phyloP scores from a whole-genome alignment of 345 rosid genomes.

The Erysimum cheiranthoides region DNA sequence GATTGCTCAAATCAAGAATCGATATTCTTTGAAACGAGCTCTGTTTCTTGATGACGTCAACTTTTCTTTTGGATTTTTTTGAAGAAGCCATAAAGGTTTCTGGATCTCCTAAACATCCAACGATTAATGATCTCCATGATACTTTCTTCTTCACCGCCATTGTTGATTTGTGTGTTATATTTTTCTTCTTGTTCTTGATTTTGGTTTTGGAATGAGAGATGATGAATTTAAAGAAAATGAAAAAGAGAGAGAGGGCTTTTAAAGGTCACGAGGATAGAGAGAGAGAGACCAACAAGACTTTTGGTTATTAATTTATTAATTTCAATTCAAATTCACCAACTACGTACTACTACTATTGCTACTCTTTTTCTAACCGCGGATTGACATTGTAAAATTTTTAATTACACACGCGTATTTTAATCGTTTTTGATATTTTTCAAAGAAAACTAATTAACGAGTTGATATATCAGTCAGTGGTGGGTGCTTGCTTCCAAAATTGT shows the following conservation, averaged over 20 bases:
- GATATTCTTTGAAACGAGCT: slow-evolving; percentile 65
- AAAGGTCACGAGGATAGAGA: slow-evolving; percentile 36
- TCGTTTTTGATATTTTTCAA: not conserved
- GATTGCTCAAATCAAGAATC: slow-evolving; percentile 70
- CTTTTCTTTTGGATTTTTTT: slow-evolving; percentile 50
- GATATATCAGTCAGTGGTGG: slow-evolving; percentile 27
- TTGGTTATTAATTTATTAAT: not conserved
- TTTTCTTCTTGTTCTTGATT: not conserved
- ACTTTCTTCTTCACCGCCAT: slow-evolving; percentile 64
- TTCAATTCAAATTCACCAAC: slow-evolving; percentile 38
- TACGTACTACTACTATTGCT: slow-evolving; percentile 2
- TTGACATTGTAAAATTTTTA: slow-evolving; percentile 28
- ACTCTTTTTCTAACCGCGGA: slow-evolving; percentile 4
- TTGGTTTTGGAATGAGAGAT: slow-evolving; percentile 16
- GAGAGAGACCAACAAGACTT: slow-evolving; percentile 18
- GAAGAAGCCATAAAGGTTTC: slow-evolving; percentile 22
- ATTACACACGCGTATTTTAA: not conserved
- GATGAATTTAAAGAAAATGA: not conserved
- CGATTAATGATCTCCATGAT: slow-evolving; percentile 58
- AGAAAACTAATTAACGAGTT: slow-evolving; percentile 23
- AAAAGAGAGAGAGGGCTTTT: slow-evolving; percentile 7
- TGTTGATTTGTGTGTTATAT: slow-evolving; percentile 1
- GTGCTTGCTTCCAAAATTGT: slow-evolving; percentile 24
- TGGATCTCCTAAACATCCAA: slow-evolving; percentile 58
- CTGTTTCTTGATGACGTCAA: slow-evolving; percentile 53